phyloP scores from a whole-genome alignment of 2,329 filamentous ascomycete genomes.

The Metarhizium album region DNA sequence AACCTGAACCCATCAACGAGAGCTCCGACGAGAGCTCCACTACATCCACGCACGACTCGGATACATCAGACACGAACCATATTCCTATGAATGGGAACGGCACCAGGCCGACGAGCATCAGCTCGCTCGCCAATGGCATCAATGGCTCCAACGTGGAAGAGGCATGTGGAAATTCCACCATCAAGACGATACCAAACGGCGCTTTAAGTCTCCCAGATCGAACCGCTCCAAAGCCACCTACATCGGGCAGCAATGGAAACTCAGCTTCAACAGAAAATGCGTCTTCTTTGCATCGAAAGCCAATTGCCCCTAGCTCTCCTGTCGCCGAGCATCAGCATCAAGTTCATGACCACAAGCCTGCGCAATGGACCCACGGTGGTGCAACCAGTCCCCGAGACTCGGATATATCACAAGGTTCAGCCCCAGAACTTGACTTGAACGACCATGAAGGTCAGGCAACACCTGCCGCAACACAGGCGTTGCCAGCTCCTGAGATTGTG shows the following conservation, averaged over 20 bases:
- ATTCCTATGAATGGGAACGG: conserved; percentile 32
- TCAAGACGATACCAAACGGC: conserved; percentile 18
- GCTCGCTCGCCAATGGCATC: conserved; percentile 46
- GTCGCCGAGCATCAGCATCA: not conserved
- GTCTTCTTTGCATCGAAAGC: not conserved
- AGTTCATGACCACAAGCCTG: not conserved
- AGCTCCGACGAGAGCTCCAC: conserved; percentile 45
- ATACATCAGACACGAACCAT: conserved; percentile 34
- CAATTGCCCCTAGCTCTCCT: not conserved
- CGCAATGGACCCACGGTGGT: conserved; percentile 2
- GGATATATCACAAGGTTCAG: not conserved
- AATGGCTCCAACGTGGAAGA: conserved; percentile 24
- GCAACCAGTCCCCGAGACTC: not conserved
- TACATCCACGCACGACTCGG: conserved; percentile 41
- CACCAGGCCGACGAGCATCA: conserved; percentile 43
- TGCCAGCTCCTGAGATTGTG: conserved; percentile 2
- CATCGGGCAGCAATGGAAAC: conserved; percentile 12
- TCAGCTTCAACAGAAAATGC: not conserved
- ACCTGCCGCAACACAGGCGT: conserved; percentile 1
- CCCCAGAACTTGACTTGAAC: not conserved
- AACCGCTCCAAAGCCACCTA: conserved; percentile 13
- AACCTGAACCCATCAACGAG: conserved; percentile 37
- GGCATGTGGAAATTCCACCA: conserved; percentile 16
- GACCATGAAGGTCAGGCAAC: not conserved
- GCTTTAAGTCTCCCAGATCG: conserved; percentile 19